These are phyloP conservation scores for Fusarium annulatum DNA, from an alignment of 2,329 filamentous ascomycete species.

Conservation along the genomic window DNA sequence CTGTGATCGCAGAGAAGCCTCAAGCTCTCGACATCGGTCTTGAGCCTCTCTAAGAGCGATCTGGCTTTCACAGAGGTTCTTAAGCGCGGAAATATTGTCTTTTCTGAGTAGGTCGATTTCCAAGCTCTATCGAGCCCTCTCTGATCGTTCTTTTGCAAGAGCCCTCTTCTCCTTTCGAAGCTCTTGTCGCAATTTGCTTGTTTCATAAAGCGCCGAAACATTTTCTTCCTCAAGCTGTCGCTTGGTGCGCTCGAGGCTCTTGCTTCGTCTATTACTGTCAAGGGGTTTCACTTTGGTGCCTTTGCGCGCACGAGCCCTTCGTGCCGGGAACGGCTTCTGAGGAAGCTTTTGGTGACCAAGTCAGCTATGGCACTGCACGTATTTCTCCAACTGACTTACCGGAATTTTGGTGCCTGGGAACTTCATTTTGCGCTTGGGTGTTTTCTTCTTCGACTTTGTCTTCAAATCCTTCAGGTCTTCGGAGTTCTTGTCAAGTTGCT, in stretches of 20 bases:
- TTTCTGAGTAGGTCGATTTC: neutral
- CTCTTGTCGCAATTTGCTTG: neutral
- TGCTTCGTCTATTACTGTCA: neutral
- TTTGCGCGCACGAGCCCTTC: neutral
- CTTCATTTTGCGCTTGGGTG: rapidly evolving
- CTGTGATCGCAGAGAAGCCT: neutral
- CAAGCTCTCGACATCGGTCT: neutral
- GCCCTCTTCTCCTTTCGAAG: neutral
- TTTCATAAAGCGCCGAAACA: neutral
- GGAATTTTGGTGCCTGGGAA: rapidly evolving
- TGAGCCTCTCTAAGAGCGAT: rapidly evolving
- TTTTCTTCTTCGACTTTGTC: neutral
- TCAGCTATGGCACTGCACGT: rapidly evolving
- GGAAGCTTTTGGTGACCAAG: neutral
- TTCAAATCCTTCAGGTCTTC: neutral
- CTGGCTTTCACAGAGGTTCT: rapidly evolving
- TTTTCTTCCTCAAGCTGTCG: neutral
- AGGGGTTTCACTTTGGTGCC: too few species aligned
- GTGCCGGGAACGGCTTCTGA: neutral
- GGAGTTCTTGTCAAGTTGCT: neutral
- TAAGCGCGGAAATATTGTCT: rapidly evolving
- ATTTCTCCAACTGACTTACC: rapidly evolving
- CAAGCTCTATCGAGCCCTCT: neutral
- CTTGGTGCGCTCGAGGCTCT: neutral
- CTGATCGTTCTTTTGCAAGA: neutral